Evolutionary conservation across 148 eudicot species (phyloP), one percentile per base, ranked within the genome.

Genomic region (Salicornia ramosissima): DNA sequence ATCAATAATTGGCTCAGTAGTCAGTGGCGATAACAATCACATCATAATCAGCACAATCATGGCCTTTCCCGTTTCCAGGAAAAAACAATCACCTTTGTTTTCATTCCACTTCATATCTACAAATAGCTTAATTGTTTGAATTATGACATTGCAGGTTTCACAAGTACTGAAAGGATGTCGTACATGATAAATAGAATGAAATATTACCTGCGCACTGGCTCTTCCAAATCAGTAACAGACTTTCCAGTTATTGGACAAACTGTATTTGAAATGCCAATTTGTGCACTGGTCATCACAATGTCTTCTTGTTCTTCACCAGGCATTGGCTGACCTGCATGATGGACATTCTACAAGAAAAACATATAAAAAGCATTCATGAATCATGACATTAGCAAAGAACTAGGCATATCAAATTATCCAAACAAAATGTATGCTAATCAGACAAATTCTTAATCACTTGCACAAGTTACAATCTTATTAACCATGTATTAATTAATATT

Each of bases 251-350:
- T 65, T 60, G 98, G 98, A 75, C 98, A 92, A 10, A n/a, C 82
- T 19, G 51, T 49, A 65, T 93, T 93, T 70, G 83, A 61, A 74
- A 92, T 71, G 67, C 61, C 84, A 66, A 68, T 67, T 76, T 90
- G 86, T 62, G 96, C 90, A 76, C 90, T 85, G 26, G 92, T 90
- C 90, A 93, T 84, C 75, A 93, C 83, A 47, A 93, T 77, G 70
- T 90, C 98, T 73, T 88, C 98, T 78, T 90, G 84, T 79, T 93
- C 98, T 65, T 93, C 98, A 55, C 96, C 96, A 28, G 98, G 96
- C 96, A 93, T 85, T 29, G 89, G 90, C 82, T 90, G 89, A 53
- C 98, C 98, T 10, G 79, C 77, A 80, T 93, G 95, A 80, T 90
- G 92, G 79, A 90, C 97, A 73, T 85, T 82, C 97, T 91, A 78